These are phyloP conservation scores for Hyphopichia pseudoburtonii DNA, from an alignment of 1,139 yeast genomes.

Conservation along the genomic window DNA sequence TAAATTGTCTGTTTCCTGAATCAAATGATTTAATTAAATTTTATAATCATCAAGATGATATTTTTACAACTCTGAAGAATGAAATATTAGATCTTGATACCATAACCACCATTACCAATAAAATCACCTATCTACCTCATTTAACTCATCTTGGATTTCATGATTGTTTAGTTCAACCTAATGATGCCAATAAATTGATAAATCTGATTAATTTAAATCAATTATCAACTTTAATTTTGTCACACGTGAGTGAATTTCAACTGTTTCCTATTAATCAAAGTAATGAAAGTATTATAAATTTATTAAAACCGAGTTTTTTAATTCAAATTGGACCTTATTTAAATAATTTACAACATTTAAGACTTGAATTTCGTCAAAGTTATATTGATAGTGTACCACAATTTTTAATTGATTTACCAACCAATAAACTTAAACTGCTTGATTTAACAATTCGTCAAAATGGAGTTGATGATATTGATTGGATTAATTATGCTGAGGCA, in stretches of 20 bases:
- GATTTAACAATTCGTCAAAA: constrained; percentile 48
- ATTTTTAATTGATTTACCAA: constrained; percentile 27
- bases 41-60: too few relatives aligned
- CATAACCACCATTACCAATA: constrained; percentile 13
- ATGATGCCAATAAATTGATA: constrained; percentile 23
- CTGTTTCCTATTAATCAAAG: background rate
- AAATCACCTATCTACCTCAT: constrained; percentile 13
- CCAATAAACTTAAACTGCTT: constrained; percentile 27
- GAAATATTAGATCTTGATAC: constrained; percentile 16
- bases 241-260: constrained; percentile 29
- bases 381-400: constrained; percentile 40
- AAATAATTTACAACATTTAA: constrained; percentile 25
- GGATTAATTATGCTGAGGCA: constrained; percentile 28
- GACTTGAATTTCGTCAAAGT: constrained; percentile 48
- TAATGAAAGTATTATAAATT: background rate
- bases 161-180: constrained; percentile 23
- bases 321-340: constrained; percentile 24
- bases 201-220: constrained; percentile 20
- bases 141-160: constrained; percentile 26
- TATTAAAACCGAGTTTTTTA: constrained; percentile 32
- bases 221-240: constrained; percentile 24
- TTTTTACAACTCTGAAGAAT: too few relatives aligned
- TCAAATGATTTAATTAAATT: too few relatives aligned
- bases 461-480: constrained; percentile 27
- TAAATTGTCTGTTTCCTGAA: constrained; percentile 6